These are phyloP conservation scores for Sorghum bicolor DNA, from an alignment of 176 grass and related monocot genomes.

Conservation along the genomic window DNA sequence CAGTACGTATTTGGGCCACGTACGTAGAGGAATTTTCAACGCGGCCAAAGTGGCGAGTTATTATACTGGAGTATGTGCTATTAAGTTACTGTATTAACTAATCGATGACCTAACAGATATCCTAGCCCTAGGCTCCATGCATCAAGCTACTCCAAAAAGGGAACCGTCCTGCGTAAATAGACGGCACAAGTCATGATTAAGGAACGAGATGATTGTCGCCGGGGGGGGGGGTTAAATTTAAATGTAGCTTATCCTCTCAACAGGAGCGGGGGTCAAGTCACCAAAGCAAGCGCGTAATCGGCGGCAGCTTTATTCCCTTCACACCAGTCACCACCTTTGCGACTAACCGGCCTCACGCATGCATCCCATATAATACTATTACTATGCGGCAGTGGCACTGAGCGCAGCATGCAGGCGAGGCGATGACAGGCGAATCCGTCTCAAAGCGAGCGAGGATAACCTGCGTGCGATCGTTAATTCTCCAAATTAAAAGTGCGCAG, in stretches of 20 bases:
- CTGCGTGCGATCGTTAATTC: no score
- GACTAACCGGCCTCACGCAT: background rate
- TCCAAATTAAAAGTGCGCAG: no score
- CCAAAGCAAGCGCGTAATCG: conserved; percentile 39
- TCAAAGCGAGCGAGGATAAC: no score
- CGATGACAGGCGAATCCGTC: no score
- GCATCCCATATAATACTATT: background rate
- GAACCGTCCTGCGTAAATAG: background rate
- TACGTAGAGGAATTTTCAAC: background rate
- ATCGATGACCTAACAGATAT: conserved; percentile 10
- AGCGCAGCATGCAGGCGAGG: no score
- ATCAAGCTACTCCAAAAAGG: background rate
- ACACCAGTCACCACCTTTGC: conserved; percentile 33
- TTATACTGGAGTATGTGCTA: no score
- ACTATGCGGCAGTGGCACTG: no score
- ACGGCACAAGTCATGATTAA: conserved; percentile 1
- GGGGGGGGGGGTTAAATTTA: background rate
- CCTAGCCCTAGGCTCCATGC: background rate
- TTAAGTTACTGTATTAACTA: background rate
- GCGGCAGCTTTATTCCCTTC: conserved; percentile 46
- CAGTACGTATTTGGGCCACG: background rate
- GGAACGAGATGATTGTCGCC: no score
- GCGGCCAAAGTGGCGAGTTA: background rate
- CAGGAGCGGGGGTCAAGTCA: background rate
- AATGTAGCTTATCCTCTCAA: conserved; percentile 13